Conservation (phyloP, 768 basidiomycete species). For the Gyrodon lividus region DNA sequence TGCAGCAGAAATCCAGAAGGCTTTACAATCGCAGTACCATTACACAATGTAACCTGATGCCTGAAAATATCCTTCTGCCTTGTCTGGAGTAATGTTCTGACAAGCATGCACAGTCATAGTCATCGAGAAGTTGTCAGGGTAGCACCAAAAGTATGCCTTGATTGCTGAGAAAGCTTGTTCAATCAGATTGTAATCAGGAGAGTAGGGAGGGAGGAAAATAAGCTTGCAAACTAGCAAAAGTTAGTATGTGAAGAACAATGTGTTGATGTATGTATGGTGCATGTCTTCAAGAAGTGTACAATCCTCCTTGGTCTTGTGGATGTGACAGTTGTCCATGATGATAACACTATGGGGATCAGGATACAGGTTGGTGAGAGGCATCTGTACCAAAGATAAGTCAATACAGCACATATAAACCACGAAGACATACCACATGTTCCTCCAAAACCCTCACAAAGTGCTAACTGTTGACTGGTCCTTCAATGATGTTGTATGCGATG, state of each 20-base stretch:
- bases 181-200: no score
- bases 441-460: conserved; percentile 5
- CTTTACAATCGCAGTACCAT: not conserved
- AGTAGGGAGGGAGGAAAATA: no score
- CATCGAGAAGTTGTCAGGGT: no score
- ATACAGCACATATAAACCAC: not conserved
- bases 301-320: conserved; percentile 25
- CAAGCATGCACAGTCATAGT: no score
- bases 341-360: conserved; percentile 18
- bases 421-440: conserved; percentile 9
- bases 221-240: no score
- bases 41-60: conserved; percentile 8
- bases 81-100: conserved; percentile 4
- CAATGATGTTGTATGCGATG: conserved; percentile 16
- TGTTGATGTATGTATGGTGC: conserved; percentile 13
- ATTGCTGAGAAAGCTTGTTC: no score
- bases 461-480: conserved; percentile 12
- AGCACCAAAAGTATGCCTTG: no score
- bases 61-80: conserved; percentile 1
- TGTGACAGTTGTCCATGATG: conserved; percentile 25
- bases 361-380: not conserved
- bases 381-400: not conserved
- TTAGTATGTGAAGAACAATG: no score
- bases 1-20: no score
- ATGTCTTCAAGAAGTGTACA: conserved; percentile 18